Percentiles rank a stretch among this genome's conserved stretches.
Conservation (phyloP, 805 yeast genomes). For the Sugiyamaella smithiae region DNA sequence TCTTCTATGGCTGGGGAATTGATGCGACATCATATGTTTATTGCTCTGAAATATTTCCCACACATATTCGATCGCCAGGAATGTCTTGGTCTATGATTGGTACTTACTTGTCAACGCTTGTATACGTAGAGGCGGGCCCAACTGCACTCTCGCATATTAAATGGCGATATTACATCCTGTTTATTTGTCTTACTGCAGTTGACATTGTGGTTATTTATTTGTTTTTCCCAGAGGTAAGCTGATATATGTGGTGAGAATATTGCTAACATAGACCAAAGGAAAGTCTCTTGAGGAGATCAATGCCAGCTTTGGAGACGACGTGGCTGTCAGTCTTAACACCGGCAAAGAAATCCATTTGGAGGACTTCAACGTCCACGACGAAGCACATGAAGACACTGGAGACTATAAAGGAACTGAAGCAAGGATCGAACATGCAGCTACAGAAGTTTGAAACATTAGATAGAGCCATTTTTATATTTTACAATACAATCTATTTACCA, state of each 20-base stretch:
- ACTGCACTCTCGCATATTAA: conserved; percentile 40
- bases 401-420: too few species aligned
- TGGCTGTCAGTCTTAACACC: neutral
- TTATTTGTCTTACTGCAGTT: conserved; percentile 5
- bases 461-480: too few species aligned
- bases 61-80: conserved; percentile 39
- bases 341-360: conserved; percentile 1
- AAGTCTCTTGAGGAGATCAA: neutral
- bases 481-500: too few species aligned
- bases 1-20: conserved; percentile 2
- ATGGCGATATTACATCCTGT: conserved; percentile 43
- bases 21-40: conserved; percentile 9
- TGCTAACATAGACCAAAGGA: neutral
- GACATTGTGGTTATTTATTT: conserved; percentile 25
- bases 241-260: neutral
- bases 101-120: conserved; percentile 16
- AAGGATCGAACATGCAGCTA: too few species aligned
- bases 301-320: conserved; percentile 4
- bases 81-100: conserved; percentile 30
- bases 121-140: conserved; percentile 29
- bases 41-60: conserved; percentile 12
- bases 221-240: conserved; percentile 37
- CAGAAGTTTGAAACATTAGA: too few species aligned
- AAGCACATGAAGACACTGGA: neutral
- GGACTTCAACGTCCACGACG: conserved; percentile 2